Evolutionary conservation across 768 basidiomycete species (phyloP), one percentile per base, ranked within the genome.

Genomic region (Ephemerocybe angulata): DNA sequence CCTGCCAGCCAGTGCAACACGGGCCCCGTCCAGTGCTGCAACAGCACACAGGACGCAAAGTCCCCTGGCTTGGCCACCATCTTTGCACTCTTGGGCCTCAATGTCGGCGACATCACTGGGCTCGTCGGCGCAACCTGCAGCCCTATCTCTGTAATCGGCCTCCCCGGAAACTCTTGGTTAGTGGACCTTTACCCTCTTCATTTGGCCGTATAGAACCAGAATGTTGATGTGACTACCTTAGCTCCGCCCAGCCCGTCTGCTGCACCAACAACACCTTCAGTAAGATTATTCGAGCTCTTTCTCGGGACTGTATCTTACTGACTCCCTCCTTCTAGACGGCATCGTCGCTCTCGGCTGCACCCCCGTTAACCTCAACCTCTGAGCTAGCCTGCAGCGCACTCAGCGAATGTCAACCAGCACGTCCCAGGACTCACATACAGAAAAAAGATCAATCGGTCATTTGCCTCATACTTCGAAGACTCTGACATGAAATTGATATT

Each of bases 201-300:
- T 7, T n/a, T 41, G 7, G 15, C 38, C 21, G 15, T n/a, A 19
- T 17, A 41, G 38, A 6, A 13, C 21, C 10, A 6, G 7, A 6
- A 24, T 29, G 27, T 27, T 24, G 17, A 22, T 27, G 6, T n/a
- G 27, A n/a, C 4, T 2, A 37, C 6, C 10, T 25, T 65, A 56
- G 66, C 58, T 43, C 64, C 53, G 57, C 64, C 25, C 66, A 70
- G 52, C 55, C 69, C 28, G 67, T 68, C 50, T 71, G 69, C 66
- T 71, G 70, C 64, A 55, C 57, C 22, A 57, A 66, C 58, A 67
- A 69, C 58, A 58, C 40, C 41, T 71, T 67, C 67, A 60, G 68
- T 69, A 62, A 58, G 69, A 46, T n/a, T 21, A n/a, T 52, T 22
- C 4, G 25, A 25, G 27, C 3, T 22, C 15, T n/a, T 13, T 3